Evolutionary conservation across 176 grass and related monocot genomes (phyloP), one percentile per base, ranked within the genome.

Genomic region (Ensete ventricosum): DNA sequence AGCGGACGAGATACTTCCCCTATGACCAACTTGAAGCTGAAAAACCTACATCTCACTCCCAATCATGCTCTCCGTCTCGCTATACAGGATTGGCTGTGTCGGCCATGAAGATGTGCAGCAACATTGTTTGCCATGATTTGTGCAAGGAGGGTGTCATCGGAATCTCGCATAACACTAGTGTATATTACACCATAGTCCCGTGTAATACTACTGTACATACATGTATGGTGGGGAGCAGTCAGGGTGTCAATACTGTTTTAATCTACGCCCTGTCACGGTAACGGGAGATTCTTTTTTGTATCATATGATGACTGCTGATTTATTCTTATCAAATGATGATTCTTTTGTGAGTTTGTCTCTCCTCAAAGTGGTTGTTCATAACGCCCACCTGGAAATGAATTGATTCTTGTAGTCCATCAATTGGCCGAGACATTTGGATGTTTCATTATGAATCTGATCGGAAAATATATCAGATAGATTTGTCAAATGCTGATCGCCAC

Each of bases 71-170:
- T 98, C 21, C 85, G 94, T 1, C 91, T 89, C 14, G 88, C 94
- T 10, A 89, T 98, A 71, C 78, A 91, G 62, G 94, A 98, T 71
- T 98, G 94, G 94, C 88, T 85, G 55, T 88, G 73, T 59, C 64
- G 67, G 51, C 62, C 62, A 50, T 81, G 84, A 90, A 23, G 25
- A 20, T 78, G n/a, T 14, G 14, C 11, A 3, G 1, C 21, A 21
- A 1, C 0, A 65, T 7, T 60, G 57, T 20, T 60, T 60, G 57
- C 16, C 19, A 65, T 43, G 34, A 43, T 43, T 43, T 43, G 34
- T 4, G 5, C 34, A 43, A 6, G 4, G 5, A 43, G 34, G 34
- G 34, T 43, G 34, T 6, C 34, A 43, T 65, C 22, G 29, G 3
- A 43, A 48, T 67, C 25, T 14, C 43, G 12, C 14, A 6, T n/a